A percentile compares a stretch with the other conserved stretches of the same genome.
These are phyloP conservation scores for Pochonia chlamydosporia DNA, from an alignment of 2,329 filamentous ascomycete genomes.

Conservation along the genomic window DNA sequence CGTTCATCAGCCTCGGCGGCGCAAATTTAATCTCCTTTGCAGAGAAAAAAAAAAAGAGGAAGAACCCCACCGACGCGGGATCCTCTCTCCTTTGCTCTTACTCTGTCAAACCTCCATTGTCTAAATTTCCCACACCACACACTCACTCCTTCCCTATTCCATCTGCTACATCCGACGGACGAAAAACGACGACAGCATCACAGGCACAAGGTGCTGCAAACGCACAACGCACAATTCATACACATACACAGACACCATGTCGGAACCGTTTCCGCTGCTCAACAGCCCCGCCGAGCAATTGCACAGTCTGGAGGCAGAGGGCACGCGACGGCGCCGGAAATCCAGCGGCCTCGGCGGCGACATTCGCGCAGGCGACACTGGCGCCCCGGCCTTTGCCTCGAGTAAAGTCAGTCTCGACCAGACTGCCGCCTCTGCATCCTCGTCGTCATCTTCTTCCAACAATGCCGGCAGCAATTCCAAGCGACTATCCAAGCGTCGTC, in stretches of 20 bases:
- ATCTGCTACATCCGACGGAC: too few relatives aligned
- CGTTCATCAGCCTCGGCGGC: too few relatives aligned
- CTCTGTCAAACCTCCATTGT: too few relatives aligned
- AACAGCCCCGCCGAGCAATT: conserved; percentile 45
- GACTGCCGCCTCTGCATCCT: conserved; percentile 10
- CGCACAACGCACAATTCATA: too few relatives aligned
- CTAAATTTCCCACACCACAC: too few relatives aligned
- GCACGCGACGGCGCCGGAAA: conserved; percentile 45
- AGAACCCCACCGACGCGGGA: too few relatives aligned
- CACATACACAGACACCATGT: conserved; percentile 28
- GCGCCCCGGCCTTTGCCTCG: conserved; percentile 48
- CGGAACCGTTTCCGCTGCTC: conserved; percentile 52
- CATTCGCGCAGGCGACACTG: conserved; percentile 49
- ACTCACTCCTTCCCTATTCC: too few relatives aligned
- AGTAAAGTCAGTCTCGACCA: conserved; percentile 39
- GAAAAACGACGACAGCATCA: too few relatives aligned
- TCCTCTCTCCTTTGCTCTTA: too few relatives aligned
- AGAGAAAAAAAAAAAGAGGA: too few relatives aligned
- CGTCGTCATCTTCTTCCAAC: conserved; percentile 3
- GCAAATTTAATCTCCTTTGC: too few relatives aligned
- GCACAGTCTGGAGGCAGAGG: conserved; percentile 31
- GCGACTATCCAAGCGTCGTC: conserved; percentile 47
- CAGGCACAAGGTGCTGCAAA: too few relatives aligned
- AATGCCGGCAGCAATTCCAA: conserved; percentile 26
- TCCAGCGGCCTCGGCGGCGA: conserved; percentile 49